phyloP scores from a whole-genome alignment of 2,329 filamentous ascomycete species.

The Phaeosphaeriaceae sp. region DNA sequence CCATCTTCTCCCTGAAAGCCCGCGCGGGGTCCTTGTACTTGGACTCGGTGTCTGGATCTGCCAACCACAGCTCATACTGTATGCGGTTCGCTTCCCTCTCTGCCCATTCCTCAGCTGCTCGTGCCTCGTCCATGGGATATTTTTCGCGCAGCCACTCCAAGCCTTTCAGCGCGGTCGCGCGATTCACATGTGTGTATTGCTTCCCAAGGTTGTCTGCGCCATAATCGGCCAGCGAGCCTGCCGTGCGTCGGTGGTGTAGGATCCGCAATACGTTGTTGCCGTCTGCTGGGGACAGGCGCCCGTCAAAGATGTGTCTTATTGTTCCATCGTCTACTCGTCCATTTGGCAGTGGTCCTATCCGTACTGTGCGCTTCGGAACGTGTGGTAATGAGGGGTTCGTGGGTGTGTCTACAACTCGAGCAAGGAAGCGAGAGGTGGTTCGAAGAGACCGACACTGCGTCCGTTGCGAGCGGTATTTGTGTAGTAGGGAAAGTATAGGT shows the following conservation, averaged over 20 bases:
- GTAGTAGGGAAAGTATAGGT: constrained; percentile 31
- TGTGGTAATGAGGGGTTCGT: constrained; percentile 26
- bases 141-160: constrained; percentile 45
- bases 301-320: constrained; percentile 42
- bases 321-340: constrained; percentile 33
- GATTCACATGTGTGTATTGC: constrained; percentile 35
- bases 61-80: constrained; percentile 46
- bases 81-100: constrained; percentile 48
- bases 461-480: constrained; percentile 12
- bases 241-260: constrained; percentile 49
- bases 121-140: constrained; percentile 50
- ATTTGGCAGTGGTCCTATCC: constrained; percentile 40
- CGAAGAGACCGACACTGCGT: constrained; percentile 34
- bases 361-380: constrained; percentile 37
- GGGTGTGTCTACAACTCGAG: constrained; percentile 34
- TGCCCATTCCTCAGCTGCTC: constrained; percentile 49
- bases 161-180: constrained; percentile 36
- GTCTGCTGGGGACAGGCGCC: constrained; percentile 28
- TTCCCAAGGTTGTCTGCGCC: constrained; percentile 45
- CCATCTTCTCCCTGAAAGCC: constrained; percentile 41
- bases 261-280: constrained; percentile 49
- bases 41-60: constrained; percentile 47
- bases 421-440: constrained; percentile 27
- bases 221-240: constrained; percentile 49
- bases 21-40: constrained; percentile 48